phyloP scores from a whole-genome alignment of 164 flowering plant species.

The Berberis thunbergii region DNA sequence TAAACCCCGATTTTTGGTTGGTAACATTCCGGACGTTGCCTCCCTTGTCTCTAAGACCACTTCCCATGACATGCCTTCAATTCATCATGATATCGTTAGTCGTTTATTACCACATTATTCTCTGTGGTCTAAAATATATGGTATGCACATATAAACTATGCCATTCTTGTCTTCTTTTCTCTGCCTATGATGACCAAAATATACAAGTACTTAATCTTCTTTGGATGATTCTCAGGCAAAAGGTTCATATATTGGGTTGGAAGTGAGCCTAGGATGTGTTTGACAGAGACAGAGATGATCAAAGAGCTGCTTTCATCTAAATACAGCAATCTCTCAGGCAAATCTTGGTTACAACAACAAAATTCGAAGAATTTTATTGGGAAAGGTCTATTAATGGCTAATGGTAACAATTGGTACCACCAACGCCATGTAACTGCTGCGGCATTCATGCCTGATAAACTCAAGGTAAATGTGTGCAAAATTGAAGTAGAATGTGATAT shows the following conservation, averaged over 20 bases:
- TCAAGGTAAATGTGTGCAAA: slow-evolving; percentile 43
- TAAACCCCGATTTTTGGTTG: slow-evolving; percentile 59
- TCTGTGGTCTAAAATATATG: slow-evolving; percentile 70
- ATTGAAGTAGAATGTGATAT: not conserved
- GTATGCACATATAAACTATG: slow-evolving; percentile 20
- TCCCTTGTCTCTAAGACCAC: slow-evolving; percentile 49
- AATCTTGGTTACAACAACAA: slow-evolving; percentile 77
- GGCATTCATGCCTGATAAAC: slow-evolving; percentile 74
- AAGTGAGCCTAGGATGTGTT: slow-evolving; percentile 80
- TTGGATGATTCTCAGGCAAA: slow-evolving; percentile 39
- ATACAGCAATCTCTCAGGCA: slow-evolving; percentile 55
- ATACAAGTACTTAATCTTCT: not conserved
- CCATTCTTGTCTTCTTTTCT: not conserved
- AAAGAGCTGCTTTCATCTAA: slow-evolving; percentile 61
- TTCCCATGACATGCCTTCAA: slow-evolving; percentile 48
- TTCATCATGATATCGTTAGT: slow-evolving; percentile 62
- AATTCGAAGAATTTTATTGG: slow-evolving; percentile 82
- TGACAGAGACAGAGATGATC: slow-evolving; percentile 62
- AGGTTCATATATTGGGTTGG: slow-evolving; percentile 84
- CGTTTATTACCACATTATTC: slow-evolving; percentile 85
- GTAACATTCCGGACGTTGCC: slow-evolving; percentile 67
- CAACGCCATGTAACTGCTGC: slow-evolving; percentile 86
- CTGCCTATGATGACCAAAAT: not conserved
- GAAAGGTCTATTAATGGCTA: slow-evolving; percentile 78
- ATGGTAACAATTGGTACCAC: slow-evolving; percentile 81